Conservation (phyloP, 2,329 filamentous ascomycete genomes). For the Dactylellina parvicollis region DNA sequence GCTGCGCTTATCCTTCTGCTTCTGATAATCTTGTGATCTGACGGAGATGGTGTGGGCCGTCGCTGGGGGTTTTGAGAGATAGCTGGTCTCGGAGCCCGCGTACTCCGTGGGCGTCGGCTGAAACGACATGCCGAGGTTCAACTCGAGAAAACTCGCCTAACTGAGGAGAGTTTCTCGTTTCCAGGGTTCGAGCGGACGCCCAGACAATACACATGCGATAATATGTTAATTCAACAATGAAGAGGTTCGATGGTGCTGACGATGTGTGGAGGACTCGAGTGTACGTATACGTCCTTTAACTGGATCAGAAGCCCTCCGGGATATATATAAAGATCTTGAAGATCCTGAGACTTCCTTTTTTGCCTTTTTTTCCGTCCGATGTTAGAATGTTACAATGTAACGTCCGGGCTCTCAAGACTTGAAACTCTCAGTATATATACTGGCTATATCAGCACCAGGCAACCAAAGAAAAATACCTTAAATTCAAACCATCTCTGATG, state of each 20-base stretch:
- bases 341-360: no score
- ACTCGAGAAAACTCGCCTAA: slow-evolving; percentile 23
- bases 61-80: slow-evolving; percentile 23
- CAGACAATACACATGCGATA: no score
- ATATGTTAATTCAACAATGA: no score
- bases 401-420: slow-evolving; percentile 6
- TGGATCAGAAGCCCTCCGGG: no score
- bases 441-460: background rate
- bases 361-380: no score
- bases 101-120: slow-evolving; percentile 31
- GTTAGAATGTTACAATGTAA: no score
- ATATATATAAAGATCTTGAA: no score
- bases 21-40: background rate
- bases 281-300: no score
- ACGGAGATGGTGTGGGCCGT: background rate
- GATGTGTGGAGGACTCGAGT: no score
- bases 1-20: background rate
- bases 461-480: background rate
- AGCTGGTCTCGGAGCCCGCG: slow-evolving; percentile 1
- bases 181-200: background rate
- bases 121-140: slow-evolving; percentile 49
- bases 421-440: slow-evolving; percentile 13
- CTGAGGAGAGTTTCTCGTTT: slow-evolving; percentile 20
- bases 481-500: background rate
- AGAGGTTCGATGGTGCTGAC: no score